Evolutionary conservation across 106 monocot species (phyloP).

Genomic region (Allium fistulosum): DNA sequence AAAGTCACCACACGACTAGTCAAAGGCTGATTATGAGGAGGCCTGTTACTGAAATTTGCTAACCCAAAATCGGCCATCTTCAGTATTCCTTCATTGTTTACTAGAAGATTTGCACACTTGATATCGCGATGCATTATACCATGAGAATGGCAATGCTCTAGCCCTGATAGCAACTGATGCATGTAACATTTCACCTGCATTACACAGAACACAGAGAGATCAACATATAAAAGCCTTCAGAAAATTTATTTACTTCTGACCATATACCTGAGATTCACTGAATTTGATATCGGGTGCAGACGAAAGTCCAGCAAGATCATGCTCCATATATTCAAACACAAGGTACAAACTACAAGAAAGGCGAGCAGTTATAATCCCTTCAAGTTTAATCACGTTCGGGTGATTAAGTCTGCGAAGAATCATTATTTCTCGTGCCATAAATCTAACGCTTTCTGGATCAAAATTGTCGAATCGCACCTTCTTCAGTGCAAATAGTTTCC

Average conservation of each 20-base stretch:
- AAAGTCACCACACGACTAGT: conserved; percentile 87
- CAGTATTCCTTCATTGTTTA: conserved; percentile 70
- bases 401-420: conserved; percentile 85
- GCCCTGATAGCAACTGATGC: conserved; percentile 70
- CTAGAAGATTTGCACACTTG: conserved; percentile 81
- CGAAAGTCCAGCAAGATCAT: conserved; percentile 82
- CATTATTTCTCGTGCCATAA: conserved; percentile 87
- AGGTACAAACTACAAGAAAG: conserved; percentile 69
- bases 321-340: conserved; percentile 93
- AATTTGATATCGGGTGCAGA: conserved; percentile 61
- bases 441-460: conserved; percentile 83
- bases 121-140: conserved; percentile 88
- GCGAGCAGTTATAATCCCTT: conserved; percentile 70
- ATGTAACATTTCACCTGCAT: conserved; percentile 87
- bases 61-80: conserved; percentile 92
- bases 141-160: conserved; percentile 73
- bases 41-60: conserved; percentile 45
- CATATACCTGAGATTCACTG: conserved; percentile 64
- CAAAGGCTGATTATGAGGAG: conserved; percentile 25
- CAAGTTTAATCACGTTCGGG: conserved; percentile 68
- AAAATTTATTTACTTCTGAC: background rate
- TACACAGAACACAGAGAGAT: background rate
- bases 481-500: conserved; percentile 77
- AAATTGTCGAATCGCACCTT: conserved; percentile 89
- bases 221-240: background rate